A percentile compares a stretch with the other conserved stretches of the same genome.
Evolutionary conservation across 441 rosid genomes (phyloP).

Genomic region (Codiaeum variegatum): DNA sequence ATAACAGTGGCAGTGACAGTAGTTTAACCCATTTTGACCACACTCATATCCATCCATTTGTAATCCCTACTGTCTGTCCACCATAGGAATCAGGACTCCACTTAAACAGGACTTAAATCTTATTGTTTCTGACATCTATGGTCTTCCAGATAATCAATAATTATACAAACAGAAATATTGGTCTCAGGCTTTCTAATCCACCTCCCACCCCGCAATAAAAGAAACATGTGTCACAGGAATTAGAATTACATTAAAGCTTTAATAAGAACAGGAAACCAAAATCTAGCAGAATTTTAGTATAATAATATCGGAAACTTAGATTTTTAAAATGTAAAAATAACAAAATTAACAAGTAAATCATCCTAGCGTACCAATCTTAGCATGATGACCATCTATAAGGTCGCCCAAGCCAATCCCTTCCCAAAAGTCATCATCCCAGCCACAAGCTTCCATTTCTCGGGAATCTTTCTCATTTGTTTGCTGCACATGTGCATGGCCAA

Average conservation of each 20-base stretch:
- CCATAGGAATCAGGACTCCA: not conserved
- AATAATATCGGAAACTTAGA: not conserved
- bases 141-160: not conserved
- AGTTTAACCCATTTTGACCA: not conserved
- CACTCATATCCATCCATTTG: not conserved
- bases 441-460: conserved; percentile 88
- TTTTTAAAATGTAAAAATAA: not conserved
- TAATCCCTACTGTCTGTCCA: not conserved
- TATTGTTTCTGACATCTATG: not conserved
- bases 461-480: conserved; percentile 68
- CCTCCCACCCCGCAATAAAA: not conserved
- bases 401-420: conserved; percentile 97
- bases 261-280: not conserved
- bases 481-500: conserved; percentile 98
- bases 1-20: not conserved
- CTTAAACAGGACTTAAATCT: no score
- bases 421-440: conserved; percentile 98
- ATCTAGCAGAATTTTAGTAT: not conserved
- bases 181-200: not conserved
- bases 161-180: not conserved
- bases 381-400: conserved; percentile 85
- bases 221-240: not conserved
- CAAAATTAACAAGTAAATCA: not conserved
- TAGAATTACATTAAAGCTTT: not conserved
- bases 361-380: conserved; percentile 84